Conservation (phyloP, 1,284 basidiomycete species). For the Mixia osmundae region DNA sequence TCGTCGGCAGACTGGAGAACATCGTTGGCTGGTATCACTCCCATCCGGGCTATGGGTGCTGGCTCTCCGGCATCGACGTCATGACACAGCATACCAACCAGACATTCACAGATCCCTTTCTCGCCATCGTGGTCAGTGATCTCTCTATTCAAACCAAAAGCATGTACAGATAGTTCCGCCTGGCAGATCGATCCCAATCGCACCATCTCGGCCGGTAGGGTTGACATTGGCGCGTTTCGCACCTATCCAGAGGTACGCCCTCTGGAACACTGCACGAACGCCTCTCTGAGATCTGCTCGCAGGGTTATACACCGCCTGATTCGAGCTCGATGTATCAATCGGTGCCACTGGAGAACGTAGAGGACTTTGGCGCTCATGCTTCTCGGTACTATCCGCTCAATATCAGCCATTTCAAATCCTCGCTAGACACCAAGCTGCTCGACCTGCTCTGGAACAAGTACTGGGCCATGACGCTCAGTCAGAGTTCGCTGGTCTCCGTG, state of each 20-base stretch:
- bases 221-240: conserved; percentile 93
- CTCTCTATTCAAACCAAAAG: neutral
- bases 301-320: conserved; percentile 53
- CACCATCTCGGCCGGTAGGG: conserved; percentile 88
- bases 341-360: conserved; percentile 81
- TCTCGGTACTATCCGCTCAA: conserved; percentile 84
- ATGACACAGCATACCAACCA: conserved; percentile 90
- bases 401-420: conserved; percentile 82
- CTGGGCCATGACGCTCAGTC: conserved; percentile 87
- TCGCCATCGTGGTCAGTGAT: conserved; percentile 68
- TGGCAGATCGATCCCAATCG: conserved; percentile 96
- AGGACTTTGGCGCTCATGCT: conserved; percentile 96
- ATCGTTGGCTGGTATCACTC: conserved; percentile 99
- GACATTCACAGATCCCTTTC: conserved; percentile 81
- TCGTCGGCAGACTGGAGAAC: conserved; percentile 59
- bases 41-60: conserved; percentile 91
- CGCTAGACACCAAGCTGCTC: conserved; percentile 60
- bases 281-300: neutral
- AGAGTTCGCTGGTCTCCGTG: conserved; percentile 71
- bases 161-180: no score
- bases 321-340: conserved; percentile 62
- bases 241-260: conserved; percentile 55
- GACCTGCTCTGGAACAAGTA: conserved; percentile 96
- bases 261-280: neutral
- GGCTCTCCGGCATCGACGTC: conserved; percentile 90